Evolutionary conservation across 495 filamentous ascomycete species (phyloP).

Genomic region (Lophium mytilinum): DNA sequence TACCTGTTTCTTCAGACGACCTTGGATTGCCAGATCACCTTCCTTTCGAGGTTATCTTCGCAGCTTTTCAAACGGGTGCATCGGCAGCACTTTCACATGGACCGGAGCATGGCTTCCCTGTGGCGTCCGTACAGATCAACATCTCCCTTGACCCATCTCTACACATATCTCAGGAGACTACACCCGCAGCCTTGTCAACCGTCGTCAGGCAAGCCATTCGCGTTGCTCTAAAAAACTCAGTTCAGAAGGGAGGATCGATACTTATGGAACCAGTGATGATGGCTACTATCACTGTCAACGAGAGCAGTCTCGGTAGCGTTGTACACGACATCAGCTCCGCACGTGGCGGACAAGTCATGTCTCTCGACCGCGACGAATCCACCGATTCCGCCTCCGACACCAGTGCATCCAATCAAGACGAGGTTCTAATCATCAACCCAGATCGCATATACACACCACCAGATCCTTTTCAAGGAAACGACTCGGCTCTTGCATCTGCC

Average conservation of each 20-base stretch:
- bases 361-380: conserved; percentile 50
- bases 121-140: conserved; percentile 60
- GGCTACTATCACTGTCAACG: conserved; percentile 74
- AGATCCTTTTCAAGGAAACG: conserved; percentile 63
- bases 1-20: conserved; percentile 6
- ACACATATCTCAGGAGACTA: conserved; percentile 62
- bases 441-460: conserved; percentile 71
- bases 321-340: conserved; percentile 80
- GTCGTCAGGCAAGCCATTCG: conserved; percentile 60
- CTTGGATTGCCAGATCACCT: conserved; percentile 50
- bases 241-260: conserved; percentile 41
- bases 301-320: conserved; percentile 71
- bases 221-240: conserved; percentile 50
- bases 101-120: conserved; percentile 63
- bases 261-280: conserved; percentile 92
- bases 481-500: background rate
- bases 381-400: conserved; percentile 27
- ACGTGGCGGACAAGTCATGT: conserved; percentile 76
- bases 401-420: conserved; percentile 22
- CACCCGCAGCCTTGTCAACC: conserved; percentile 65
- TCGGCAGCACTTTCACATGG: conserved; percentile 82
- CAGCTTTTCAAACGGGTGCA: conserved; percentile 66
- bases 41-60: conserved; percentile 47
- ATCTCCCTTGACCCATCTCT: conserved; percentile 56
- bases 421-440: conserved; percentile 49